phyloP scores from a whole-genome alignment of 352 stramenopile genomes.

The Globisporangium sylvaticum region DNA sequence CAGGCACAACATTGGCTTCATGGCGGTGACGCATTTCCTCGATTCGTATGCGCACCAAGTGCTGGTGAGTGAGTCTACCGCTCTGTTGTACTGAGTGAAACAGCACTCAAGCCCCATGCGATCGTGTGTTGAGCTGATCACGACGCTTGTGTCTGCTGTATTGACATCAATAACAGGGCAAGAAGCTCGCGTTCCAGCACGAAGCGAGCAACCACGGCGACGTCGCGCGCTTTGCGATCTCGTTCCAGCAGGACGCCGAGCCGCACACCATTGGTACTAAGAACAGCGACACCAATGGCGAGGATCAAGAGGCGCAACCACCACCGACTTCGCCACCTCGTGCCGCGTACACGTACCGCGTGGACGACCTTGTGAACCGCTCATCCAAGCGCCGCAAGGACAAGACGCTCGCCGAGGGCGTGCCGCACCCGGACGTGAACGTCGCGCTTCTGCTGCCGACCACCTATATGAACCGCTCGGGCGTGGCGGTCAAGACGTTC shows the following conservation, averaged over 20 bases:
- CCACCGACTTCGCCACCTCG: too few species aligned
- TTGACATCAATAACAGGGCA: slow-evolving; percentile 24
- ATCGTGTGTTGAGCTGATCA: background rate
- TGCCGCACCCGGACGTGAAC: slow-evolving; percentile 70
- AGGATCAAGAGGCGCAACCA: background rate
- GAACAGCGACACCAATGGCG: background rate
- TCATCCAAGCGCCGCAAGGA: slow-evolving; percentile 72
- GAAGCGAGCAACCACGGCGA: slow-evolving; percentile 65
- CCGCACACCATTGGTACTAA: background rate
- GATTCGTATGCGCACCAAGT: slow-evolving; percentile 56
- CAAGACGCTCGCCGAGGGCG: slow-evolving; percentile 67
- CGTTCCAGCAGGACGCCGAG: slow-evolving; percentile 57
- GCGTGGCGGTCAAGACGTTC: slow-evolving; percentile 67
- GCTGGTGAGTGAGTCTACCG: too few species aligned
- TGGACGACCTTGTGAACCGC: slow-evolving; percentile 76
- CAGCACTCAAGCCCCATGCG: too few species aligned
- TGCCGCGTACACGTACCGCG: slow-evolving; percentile 27
- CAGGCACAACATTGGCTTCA: slow-evolving; percentile 80
- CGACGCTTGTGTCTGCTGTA: background rate
- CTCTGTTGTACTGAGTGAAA: too few species aligned
- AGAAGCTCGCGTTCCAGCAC: slow-evolving; percentile 45
- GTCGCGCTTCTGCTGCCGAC: slow-evolving; percentile 68
- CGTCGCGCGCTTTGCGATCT: slow-evolving; percentile 47
- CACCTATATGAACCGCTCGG: slow-evolving; percentile 87
- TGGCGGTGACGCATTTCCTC: slow-evolving; percentile 63